Conservation (phyloP, 2,329 filamentous ascomycete species). For the Ceratocystis huliohia region DNA sequence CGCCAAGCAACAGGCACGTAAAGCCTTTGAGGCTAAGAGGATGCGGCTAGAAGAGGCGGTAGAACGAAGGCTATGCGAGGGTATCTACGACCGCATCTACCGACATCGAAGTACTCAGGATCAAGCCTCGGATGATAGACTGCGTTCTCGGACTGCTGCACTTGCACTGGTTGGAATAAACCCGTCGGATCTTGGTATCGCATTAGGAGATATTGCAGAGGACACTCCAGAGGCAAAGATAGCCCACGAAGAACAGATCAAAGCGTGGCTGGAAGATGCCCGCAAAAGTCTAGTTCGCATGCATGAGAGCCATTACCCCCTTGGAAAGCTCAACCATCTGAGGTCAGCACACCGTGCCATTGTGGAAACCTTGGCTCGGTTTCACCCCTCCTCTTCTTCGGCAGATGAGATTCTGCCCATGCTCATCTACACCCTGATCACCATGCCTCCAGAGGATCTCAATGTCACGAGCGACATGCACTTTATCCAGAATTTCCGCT, state of each 20-base stretch:
- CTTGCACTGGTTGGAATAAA: conserved; percentile 85
- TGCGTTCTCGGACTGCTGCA: conserved; percentile 86
- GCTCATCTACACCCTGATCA: conserved; percentile 91
- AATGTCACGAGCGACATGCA: conserved; percentile 88
- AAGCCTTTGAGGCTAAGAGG: conserved; percentile 64
- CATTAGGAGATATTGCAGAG: conserved; percentile 49
- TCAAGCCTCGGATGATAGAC: conserved; percentile 85
- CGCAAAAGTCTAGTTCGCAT: conserved; percentile 58
- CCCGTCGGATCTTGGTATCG: conserved; percentile 68
- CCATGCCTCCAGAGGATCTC: conserved; percentile 70
- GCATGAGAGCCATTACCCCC: conserved; percentile 74
- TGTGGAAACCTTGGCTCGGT: conserved; percentile 65
- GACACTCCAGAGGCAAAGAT: conserved; percentile 33
- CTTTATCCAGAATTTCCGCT: conserved; percentile 86
- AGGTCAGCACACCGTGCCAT: conserved; percentile 87
- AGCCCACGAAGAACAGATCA: conserved; percentile 54
- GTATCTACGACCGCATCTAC: conserved; percentile 79
- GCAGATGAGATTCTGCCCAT: conserved; percentile 96
- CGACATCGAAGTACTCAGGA: conserved; percentile 84
- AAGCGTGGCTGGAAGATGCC: conserved; percentile 58
- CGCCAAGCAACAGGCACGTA: conserved; percentile 64
- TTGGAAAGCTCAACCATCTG: conserved; percentile 81
- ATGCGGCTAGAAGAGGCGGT: conserved; percentile 76
- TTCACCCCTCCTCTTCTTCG: conserved; percentile 61
- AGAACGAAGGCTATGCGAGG: conserved; percentile 72